phyloP scores from a whole-genome alignment of 345 rosid species.

The Pugionium cornutum region DNA sequence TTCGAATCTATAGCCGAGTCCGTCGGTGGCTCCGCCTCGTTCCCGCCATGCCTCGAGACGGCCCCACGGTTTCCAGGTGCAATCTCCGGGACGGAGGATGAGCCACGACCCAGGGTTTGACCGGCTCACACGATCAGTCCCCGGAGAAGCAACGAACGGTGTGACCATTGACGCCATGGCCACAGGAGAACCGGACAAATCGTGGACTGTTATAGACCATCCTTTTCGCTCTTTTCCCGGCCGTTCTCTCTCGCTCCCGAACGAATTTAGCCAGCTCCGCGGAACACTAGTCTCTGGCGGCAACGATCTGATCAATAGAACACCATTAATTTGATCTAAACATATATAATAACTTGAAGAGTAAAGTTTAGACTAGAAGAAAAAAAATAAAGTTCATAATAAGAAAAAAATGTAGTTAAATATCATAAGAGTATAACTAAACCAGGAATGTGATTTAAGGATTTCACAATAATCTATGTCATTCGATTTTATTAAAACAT shows the following conservation, averaged over 20 bases:
- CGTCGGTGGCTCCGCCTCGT: slow-evolving; percentile 69
- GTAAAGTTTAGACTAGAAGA: too few species aligned
- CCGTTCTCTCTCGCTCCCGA: slow-evolving; percentile 80
- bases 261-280: slow-evolving; percentile 74
- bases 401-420: slow-evolving; percentile 3
- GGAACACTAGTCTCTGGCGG: slow-evolving; percentile 53
- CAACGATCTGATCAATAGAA: slow-evolving; percentile 52
- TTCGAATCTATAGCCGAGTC: slow-evolving; percentile 77
- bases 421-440: slow-evolving; percentile 26
- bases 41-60: slow-evolving; percentile 95
- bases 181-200: slow-evolving; percentile 86
- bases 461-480: slow-evolving; percentile 12
- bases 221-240: slow-evolving; percentile 80
- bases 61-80: slow-evolving; percentile 95
- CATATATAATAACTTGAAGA: too few species aligned
- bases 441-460: slow-evolving; percentile 17
- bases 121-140: slow-evolving; percentile 84
- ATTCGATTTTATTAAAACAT: slow-evolving; percentile 15
- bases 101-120: slow-evolving; percentile 93
- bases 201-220: slow-evolving; percentile 91
- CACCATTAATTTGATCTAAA: background rate
- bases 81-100: slow-evolving; percentile 73
- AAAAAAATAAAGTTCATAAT: background rate
- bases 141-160: slow-evolving; percentile 84
- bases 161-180: slow-evolving; percentile 83